Evolutionary conservation across 768 basidiomycete genomes (phyloP).

Genomic region (Daedaleopsis nitida): DNA sequence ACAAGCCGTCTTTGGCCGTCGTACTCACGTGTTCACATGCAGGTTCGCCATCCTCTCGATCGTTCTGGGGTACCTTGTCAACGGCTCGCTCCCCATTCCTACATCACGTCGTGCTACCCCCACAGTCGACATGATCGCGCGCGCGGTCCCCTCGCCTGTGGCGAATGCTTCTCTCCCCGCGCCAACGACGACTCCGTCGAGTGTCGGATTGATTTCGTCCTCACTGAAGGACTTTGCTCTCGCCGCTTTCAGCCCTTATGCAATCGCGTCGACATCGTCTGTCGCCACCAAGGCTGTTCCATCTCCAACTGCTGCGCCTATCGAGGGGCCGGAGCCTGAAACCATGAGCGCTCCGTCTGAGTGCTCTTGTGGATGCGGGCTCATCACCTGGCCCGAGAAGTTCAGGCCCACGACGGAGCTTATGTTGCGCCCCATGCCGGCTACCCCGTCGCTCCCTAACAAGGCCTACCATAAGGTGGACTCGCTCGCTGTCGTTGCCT

Average conservation of each 20-base stretch:
- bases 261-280: conserved; percentile 19
- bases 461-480: conserved; percentile 13
- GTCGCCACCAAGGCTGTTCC: conserved; percentile 14
- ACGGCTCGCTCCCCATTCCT: conserved; percentile 44
- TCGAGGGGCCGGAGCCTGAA: conserved; percentile 5
- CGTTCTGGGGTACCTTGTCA: conserved; percentile 57
- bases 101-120: conserved; percentile 29
- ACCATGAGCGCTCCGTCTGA: conserved; percentile 23
- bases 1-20: neutral
- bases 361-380: conserved; percentile 31
- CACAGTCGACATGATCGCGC: conserved; percentile 28
- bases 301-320: conserved; percentile 17
- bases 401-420: conserved; percentile 26
- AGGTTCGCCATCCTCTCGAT: conserved; percentile 73
- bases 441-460: conserved; percentile 16
- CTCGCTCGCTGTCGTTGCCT: conserved; percentile 12
- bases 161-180: conserved; percentile 23
- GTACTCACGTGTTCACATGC: conserved; percentile 1
- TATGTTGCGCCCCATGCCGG: conserved; percentile 25
- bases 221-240: conserved; percentile 34
- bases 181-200: conserved; percentile 7
- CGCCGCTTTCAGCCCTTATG: conserved; percentile 37
- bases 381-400: conserved; percentile 32
- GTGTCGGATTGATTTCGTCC: conserved; percentile 20
- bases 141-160: conserved; percentile 31